Conservation (phyloP, 371 early-diverging fungal genomes). For the Rhizomucor pusillus region DNA sequence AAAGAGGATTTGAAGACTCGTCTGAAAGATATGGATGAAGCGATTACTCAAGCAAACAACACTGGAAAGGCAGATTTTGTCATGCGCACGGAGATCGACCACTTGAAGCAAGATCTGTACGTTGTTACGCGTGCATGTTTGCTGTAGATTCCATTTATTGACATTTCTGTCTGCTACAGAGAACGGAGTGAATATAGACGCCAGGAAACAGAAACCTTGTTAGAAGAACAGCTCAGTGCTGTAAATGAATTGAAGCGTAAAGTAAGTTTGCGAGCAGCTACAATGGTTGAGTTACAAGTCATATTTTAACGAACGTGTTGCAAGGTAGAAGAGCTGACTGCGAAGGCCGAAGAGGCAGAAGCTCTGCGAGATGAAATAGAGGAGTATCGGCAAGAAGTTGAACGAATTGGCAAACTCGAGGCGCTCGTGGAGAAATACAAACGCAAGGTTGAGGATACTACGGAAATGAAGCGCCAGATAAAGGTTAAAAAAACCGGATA, state of each 20-base stretch:
- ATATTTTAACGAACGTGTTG: neutral
- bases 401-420: constrained; percentile 86
- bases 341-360: constrained; percentile 70
- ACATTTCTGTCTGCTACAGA: constrained; percentile 20
- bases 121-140: constrained; percentile 11
- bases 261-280: constrained; percentile 36
- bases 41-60: constrained; percentile 62
- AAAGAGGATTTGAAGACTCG: constrained; percentile 62
- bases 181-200: constrained; percentile 76
- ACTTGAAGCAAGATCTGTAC: constrained; percentile 81
- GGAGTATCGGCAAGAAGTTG: constrained; percentile 83
- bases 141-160: neutral
- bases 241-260: constrained; percentile 69
- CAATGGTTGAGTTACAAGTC: neutral
- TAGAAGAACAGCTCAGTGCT: constrained; percentile 55
- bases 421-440: constrained; percentile 91
- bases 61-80: constrained; percentile 83
- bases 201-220: constrained; percentile 65
- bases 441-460: constrained; percentile 83
- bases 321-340: constrained; percentile 63
- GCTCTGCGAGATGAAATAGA: constrained; percentile 81
- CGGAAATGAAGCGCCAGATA: constrained; percentile 77
- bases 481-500: constrained; percentile 45
- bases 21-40: constrained; percentile 71
- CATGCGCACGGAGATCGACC: constrained; percentile 86